Evolutionary conservation across 2,329 filamentous ascomycete species (phyloP).

Genomic region (Acarospora socialis): DNA sequence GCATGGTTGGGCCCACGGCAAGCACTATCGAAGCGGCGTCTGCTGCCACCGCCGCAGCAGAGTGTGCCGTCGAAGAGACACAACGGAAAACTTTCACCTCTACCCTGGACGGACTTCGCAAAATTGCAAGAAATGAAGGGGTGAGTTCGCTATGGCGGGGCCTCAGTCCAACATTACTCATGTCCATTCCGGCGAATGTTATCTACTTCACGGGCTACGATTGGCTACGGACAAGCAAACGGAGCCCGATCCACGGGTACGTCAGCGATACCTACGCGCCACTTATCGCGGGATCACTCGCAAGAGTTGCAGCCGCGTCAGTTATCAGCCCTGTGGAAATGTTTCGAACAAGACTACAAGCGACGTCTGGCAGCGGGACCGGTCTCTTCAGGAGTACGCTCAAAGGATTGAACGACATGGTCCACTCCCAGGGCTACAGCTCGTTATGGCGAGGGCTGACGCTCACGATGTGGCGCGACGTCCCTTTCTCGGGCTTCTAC

Average conservation of each 20-base stretch:
- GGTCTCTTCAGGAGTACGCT: constrained; percentile 70
- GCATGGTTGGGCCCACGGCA: constrained; percentile 53
- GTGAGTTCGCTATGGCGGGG: constrained; percentile 79
- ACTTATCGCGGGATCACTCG: constrained; percentile 62
- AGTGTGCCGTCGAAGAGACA: constrained; percentile 78
- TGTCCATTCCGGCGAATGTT: constrained; percentile 90
- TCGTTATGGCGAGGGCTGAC: constrained; percentile 84
- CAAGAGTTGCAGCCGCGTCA: constrained; percentile 65
- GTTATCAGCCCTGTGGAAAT: constrained; percentile 86
- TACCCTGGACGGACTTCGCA: constrained; percentile 79
- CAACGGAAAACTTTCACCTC: constrained; percentile 75
- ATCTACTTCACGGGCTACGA: constrained; percentile 99
- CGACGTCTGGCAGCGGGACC: constrained; percentile 38
- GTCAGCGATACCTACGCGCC: constrained; percentile 61
- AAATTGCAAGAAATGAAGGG: constrained; percentile 91
- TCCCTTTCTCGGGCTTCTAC: constrained; percentile 92
- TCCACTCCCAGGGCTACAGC: constrained; percentile 57
- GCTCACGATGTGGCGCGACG: constrained; percentile 88
- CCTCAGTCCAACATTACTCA: constrained; percentile 80
- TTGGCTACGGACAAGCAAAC: constrained; percentile 63
- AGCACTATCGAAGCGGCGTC: constrained; percentile 23
- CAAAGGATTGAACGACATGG: constrained; percentile 63
- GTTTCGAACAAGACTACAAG: constrained; percentile 78
- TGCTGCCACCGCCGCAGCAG: constrained; percentile 36
- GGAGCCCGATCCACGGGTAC: constrained; percentile 54